phyloP scores from a whole-genome alignment of 2,329 filamentous ascomycete genomes.

The Diplodia intermedia region DNA sequence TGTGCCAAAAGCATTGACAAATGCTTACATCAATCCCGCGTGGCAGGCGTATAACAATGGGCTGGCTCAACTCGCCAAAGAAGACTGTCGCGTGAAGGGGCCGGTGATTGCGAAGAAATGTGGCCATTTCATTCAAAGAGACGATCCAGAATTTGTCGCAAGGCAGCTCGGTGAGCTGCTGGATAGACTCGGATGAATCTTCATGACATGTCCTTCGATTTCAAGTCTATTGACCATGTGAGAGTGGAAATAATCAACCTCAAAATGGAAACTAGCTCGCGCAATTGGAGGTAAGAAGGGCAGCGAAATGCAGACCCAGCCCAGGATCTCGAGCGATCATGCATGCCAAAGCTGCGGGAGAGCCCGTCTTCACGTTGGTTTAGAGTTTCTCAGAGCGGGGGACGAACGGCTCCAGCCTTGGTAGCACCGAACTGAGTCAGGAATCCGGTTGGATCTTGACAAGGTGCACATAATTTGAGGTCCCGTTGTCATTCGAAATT shows the following conservation, averaged over 20 bases:
- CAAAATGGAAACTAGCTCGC: background rate
- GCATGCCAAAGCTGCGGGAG: background rate
- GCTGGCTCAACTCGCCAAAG: conserved; percentile 54
- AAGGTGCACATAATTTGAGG: background rate
- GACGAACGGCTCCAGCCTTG: background rate
- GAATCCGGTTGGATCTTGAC: background rate
- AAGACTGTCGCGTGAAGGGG: conserved; percentile 49
- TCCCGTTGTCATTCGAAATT: background rate
- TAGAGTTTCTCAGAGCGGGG: background rate
- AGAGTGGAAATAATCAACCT: background rate
- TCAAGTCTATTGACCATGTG: background rate
- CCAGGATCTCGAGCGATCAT: background rate
- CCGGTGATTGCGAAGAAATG: conserved; percentile 57
- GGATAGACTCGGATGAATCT: conserved; percentile 34
- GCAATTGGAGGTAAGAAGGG: background rate
- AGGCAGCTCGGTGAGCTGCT: conserved; percentile 44
- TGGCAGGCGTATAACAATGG: conserved; percentile 64
- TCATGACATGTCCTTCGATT: background rate
- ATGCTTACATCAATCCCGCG: conserved; percentile 60
- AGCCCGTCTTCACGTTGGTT: background rate
- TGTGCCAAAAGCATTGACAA: conserved; percentile 51
- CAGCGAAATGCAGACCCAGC: background rate
- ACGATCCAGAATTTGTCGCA: conserved; percentile 57
- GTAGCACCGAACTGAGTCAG: background rate
- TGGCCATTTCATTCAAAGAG: conserved; percentile 64